Conservation (phyloP, 805 yeast genomes). For the Teunomyces atbi region DNA sequence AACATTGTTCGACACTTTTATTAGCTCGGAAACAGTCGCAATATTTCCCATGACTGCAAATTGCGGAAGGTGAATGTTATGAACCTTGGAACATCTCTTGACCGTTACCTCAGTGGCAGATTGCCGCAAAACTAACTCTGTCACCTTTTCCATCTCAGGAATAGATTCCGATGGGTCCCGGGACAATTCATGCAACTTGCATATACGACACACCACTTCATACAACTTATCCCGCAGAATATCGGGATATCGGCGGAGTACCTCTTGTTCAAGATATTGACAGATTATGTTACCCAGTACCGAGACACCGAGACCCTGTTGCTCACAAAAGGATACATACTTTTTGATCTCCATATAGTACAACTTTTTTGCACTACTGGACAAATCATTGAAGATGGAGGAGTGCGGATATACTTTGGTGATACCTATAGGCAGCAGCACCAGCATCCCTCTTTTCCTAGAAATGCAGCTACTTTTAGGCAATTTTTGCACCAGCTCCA, state of each 20-base stretch:
- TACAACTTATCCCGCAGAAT: neutral
- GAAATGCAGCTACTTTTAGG: neutral
- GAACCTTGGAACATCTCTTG: neutral
- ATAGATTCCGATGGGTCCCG: neutral
- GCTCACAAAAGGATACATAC: neutral
- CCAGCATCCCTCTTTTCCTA: neutral
- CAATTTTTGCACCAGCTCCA: neutral
- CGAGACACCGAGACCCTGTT: neutral
- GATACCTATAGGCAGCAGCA: too few relatives aligned
- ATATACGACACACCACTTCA: neutral
- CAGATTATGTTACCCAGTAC: neutral
- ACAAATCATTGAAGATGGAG: neutral
- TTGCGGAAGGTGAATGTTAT: neutral
- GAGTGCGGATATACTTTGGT: neutral
- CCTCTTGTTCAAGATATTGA: neutral
- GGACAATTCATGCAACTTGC: neutral
- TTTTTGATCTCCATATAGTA: neutral
- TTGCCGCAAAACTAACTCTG: neutral
- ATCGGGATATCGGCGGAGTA: neutral
- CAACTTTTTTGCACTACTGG: neutral
- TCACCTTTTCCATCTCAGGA: neutral
- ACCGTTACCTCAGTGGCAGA: neutral
- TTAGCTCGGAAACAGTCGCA: slow-evolving; percentile 1
- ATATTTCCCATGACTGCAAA: neutral
- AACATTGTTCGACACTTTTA: neutral